Percentiles rank a stretch among this genome's conserved stretches.
Evolutionary conservation across 2,329 filamentous ascomycete genomes (phyloP).

Genomic region (Zymoseptoria tritici): DNA sequence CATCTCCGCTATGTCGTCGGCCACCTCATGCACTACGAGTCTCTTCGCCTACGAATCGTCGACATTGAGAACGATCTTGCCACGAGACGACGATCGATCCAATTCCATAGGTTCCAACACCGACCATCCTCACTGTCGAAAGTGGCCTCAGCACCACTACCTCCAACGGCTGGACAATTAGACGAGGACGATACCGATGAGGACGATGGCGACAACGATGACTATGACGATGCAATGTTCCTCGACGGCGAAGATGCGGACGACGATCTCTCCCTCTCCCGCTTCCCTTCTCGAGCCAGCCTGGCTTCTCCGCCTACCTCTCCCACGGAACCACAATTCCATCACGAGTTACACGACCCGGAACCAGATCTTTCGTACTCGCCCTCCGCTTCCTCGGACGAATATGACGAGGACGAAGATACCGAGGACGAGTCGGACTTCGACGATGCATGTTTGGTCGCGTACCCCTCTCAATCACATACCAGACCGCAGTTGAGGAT

Average conservation of each 20-base stretch:
- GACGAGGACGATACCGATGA: constrained; percentile 9
- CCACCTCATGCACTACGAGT: constrained; percentile 31
- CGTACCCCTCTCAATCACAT: not conserved
- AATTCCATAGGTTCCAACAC: not conserved
- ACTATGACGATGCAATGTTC: not conserved
- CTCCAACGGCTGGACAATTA: not conserved
- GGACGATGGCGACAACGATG: constrained; percentile 2
- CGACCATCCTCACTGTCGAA: not conserved
- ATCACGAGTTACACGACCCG: not conserved
- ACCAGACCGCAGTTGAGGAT: not conserved
- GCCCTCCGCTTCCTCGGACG: not conserved
- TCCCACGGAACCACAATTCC: not conserved
- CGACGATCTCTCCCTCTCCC: constrained; percentile 10
- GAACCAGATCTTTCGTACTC: not conserved
- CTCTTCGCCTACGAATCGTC: constrained; percentile 28
- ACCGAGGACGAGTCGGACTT: not conserved
- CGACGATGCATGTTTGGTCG: not conserved
- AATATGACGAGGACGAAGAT: not conserved
- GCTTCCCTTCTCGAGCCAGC: constrained; percentile 12
- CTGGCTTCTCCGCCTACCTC: constrained; percentile 5
- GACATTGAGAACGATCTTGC: constrained; percentile 30
- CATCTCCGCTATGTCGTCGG: constrained; percentile 31
- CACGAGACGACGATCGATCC: constrained; percentile 12
- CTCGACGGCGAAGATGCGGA: constrained; percentile 12
- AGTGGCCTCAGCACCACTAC: not conserved